phyloP scores from a whole-genome alignment of 2,329 filamentous ascomycete genomes.

The Aspergillus oerlinghausenensis region DNA sequence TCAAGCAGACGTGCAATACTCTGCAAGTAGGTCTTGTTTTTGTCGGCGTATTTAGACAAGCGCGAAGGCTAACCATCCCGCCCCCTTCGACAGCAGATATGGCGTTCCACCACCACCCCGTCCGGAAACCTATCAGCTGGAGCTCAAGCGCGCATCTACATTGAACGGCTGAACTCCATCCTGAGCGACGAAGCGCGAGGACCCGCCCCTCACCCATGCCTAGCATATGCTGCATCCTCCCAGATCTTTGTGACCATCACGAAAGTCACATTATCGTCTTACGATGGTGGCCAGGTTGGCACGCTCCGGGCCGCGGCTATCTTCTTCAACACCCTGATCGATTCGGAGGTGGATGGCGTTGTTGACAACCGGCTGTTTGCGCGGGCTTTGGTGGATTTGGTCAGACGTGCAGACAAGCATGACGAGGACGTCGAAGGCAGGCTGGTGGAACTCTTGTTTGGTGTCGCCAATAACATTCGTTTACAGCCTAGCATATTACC shows the following conservation, averaged over 20 bases:
- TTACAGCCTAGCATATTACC: slow-evolving; percentile 80
- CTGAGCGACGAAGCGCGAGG: slow-evolving; percentile 85
- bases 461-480: slow-evolving; percentile 92
- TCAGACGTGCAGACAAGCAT: slow-evolving; percentile 64
- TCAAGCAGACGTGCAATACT: slow-evolving; percentile 58
- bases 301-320: slow-evolving; percentile 80
- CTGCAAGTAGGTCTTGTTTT: slow-evolving; percentile 44
- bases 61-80: background rate
- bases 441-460: slow-evolving; percentile 89
- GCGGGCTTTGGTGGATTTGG: slow-evolving; percentile 77
- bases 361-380: slow-evolving; percentile 83
- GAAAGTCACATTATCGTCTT: slow-evolving; percentile 79
- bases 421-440: slow-evolving; percentile 78
- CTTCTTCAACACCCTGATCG: slow-evolving; percentile 86
- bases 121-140: slow-evolving; percentile 49
- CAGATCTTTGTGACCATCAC: slow-evolving; percentile 87
- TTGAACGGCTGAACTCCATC: slow-evolving; percentile 59
- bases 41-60: background rate
- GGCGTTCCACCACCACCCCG: slow-evolving; percentile 52
- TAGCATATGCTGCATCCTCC: slow-evolving; percentile 77
- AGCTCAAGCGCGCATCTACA: slow-evolving; percentile 47
- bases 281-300: slow-evolving; percentile 60
- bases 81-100: slow-evolving; percentile 48
- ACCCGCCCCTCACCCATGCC: slow-evolving; percentile 85
- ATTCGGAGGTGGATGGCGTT: slow-evolving; percentile 94